Evolutionary conservation across 1,284 basidiomycete species (phyloP), one percentile per base, ranked within the genome.

Genomic region (Omphalotus olearius): DNA sequence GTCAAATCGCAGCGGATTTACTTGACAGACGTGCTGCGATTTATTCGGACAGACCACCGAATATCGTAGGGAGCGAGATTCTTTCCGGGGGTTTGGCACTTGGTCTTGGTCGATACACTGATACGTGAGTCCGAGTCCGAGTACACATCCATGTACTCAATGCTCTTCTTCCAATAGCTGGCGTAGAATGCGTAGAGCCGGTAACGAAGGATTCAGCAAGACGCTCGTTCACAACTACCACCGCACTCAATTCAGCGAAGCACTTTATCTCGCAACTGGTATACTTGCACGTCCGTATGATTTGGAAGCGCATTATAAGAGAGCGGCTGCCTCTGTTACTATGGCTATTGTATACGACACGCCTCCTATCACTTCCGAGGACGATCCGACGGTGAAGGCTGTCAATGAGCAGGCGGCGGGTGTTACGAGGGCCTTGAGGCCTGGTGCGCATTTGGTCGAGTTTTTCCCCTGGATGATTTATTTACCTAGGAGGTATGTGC

Each of bases 401-500:
- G 35, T 51, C 25, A 44, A 51, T 6, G 43, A 45, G 23, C 33
- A 28, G 11, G 35, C 45, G 4, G 30, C 43, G 25, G 35, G 42
- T 1, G 36, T 51, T 10, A 25, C 46, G 9, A 26, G 16, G 11
- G 46, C 46, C 1, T 20, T 18, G 3, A 23, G 17, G 23, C 50
- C 36, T 36, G 50, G 50, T 1, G 50, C 50, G 16, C 44, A 46
- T 45, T 43, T 51, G 6, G 50, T 51, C 6, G 50, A 51, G 35
- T 45, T 45, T 18, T 45, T 51, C 35, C 50, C 50, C 17, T 51
- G 30, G 30, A 33, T 33, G 30, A 7, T 10, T 10, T 13, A 13
- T 13, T 13, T 33, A 2, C 30, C 30, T 33, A 13, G 13, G 9
- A 10, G 30, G 30, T 33, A 7, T 2, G 30, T 33, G 30, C 4